A percentile compares a stretch with the other conserved stretches of the same genome.
phyloP scores from a whole-genome alignment of 148 eudicot species.

The Vaccinium vitisidaea region DNA sequence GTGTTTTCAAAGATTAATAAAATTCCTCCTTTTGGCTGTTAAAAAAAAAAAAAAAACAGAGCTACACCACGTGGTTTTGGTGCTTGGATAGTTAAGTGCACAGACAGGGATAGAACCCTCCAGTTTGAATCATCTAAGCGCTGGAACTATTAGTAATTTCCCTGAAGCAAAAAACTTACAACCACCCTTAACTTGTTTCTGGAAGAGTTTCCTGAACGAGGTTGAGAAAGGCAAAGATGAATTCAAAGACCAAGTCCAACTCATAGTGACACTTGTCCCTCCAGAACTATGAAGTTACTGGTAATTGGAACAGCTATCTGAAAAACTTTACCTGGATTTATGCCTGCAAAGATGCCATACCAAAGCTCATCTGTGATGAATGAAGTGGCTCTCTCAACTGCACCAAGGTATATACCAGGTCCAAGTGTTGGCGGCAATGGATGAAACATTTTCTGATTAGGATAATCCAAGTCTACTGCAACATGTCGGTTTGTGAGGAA shows the following conservation, averaged over 20 bases:
- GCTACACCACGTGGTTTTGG: background rate
- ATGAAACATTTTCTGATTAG: conserved; percentile 97
- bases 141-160: background rate
- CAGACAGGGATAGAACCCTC: background rate
- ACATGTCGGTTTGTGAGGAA: conserved; percentile 96
- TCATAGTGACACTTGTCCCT: background rate
- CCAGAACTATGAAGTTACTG: background rate
- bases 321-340: conserved; percentile 71
- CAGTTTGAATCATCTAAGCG: background rate
- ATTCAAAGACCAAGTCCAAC: background rate
- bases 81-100: background rate
- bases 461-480: conserved; percentile 92
- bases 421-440: conserved; percentile 98
- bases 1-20: too few species aligned
- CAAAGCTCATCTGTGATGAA: conserved; percentile 93
- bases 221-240: background rate
- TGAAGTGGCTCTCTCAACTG: conserved; percentile 97
- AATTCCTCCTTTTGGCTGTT: too few species aligned
- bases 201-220: background rate
- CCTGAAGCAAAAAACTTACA: background rate
- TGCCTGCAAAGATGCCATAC: conserved; percentile 97
- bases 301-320: background rate
- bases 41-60: too few species aligned
- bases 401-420: conserved; percentile 93
- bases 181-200: background rate